phyloP scores from a whole-genome alignment of 75 land plant genomes.

The Ceratopteris richardii region DNA sequence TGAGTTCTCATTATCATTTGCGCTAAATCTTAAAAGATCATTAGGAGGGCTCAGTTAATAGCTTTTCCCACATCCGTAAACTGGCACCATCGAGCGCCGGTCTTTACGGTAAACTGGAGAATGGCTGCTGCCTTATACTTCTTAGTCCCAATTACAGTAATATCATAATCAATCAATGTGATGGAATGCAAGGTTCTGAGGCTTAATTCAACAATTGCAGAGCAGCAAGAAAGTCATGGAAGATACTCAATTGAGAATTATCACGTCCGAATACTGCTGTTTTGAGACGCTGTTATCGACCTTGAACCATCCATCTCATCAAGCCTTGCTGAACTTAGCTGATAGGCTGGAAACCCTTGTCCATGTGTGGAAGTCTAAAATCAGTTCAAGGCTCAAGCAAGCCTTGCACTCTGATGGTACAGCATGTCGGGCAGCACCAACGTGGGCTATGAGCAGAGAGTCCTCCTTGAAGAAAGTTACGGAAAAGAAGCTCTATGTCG shows the following conservation, averaged over 20 bases:
- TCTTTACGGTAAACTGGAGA: too few relatives aligned
- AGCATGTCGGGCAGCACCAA: constrained; percentile 2
- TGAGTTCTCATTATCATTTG: constrained; percentile 9
- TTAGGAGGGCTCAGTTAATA: too few relatives aligned
- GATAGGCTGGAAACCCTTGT: constrained; percentile 6
- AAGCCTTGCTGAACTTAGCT: neutral
- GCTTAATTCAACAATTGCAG: too few relatives aligned
- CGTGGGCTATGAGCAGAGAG: constrained; percentile 12
- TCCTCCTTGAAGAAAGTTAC: constrained; percentile 18
- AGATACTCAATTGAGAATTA: neutral
- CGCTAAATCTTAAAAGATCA: too few relatives aligned
- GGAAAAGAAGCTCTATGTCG: constrained; percentile 3
- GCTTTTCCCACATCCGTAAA: too few relatives aligned
- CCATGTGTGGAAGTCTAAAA: constrained; percentile 8
- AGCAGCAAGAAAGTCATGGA: constrained; percentile 8
- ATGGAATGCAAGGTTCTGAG: too few relatives aligned
- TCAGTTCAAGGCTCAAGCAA: neutral
- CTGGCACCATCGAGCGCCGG: too few relatives aligned
- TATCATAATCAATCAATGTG: too few relatives aligned
- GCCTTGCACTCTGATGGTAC: neutral
- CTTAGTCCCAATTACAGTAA: too few relatives aligned
- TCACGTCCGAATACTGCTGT: constrained; percentile 5
- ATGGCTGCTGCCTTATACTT: too few relatives aligned
- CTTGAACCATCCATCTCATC: neutral
- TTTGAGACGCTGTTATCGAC: neutral